Conservation (phyloP, 129 eudicot species). For the Silybum marianum region DNA sequence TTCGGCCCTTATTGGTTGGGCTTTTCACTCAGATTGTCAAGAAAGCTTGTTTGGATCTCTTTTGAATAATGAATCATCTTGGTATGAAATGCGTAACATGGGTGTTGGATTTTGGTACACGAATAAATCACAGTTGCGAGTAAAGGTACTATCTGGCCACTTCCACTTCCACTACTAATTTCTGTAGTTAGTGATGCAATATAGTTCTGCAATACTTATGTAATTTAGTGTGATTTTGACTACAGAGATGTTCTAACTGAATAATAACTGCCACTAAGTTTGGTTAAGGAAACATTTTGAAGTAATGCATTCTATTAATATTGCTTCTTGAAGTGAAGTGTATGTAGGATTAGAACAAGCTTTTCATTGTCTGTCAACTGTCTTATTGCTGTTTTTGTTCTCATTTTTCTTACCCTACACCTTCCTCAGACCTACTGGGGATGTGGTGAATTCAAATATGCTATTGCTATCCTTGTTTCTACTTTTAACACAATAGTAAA, state of each 20-base stretch:
- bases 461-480: not conserved
- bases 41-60: slow-evolving; percentile 71
- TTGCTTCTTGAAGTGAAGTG: not conserved
- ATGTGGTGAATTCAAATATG: not conserved
- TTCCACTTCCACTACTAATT: not conserved
- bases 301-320: not conserved
- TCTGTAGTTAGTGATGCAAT: not conserved
- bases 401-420: not conserved
- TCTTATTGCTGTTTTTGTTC: not conserved
- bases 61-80: slow-evolving; percentile 67
- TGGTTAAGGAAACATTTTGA: not conserved
- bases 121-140: slow-evolving; percentile 64
- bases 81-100: slow-evolving; percentile 90
- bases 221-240: not conserved
- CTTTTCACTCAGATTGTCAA: slow-evolving; percentile 96
- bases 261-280: not conserved
- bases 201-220: not conserved
- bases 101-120: slow-evolving; percentile 96
- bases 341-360: not conserved
- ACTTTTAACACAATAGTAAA: not conserved
- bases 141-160: slow-evolving; percentile 67
- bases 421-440: not conserved
- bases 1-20: slow-evolving; percentile 76
- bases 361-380: not conserved
- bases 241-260: not conserved